Conservation (phyloP, 2,329 filamentous ascomycete species). For the Epichloe sp. region DNA sequence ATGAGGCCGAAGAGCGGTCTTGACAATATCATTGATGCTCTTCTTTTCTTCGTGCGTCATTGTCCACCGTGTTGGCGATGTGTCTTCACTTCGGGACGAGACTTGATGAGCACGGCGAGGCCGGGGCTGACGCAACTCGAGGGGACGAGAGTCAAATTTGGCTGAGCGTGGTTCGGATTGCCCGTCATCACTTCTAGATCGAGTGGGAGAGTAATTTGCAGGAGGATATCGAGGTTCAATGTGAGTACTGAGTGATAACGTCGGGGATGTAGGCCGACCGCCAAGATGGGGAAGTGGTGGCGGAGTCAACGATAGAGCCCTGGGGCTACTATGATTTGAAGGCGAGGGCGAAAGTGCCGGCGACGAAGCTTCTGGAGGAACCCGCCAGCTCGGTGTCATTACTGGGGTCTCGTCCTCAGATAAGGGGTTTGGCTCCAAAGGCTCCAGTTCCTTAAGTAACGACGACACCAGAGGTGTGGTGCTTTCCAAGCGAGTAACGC, state of each 20-base stretch:
- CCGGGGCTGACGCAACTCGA: slow-evolving; percentile 40
- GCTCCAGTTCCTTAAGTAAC: slow-evolving; percentile 76
- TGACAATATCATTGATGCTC: slow-evolving; percentile 80
- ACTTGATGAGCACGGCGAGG: slow-evolving; percentile 32
- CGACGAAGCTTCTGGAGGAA: slow-evolving; percentile 33
- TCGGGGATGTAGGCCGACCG: slow-evolving; percentile 49
- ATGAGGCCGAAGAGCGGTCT: slow-evolving; percentile 65
- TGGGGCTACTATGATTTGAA: slow-evolving; percentile 53
- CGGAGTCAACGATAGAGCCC: slow-evolving; percentile 54
- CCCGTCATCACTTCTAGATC: slow-evolving; percentile 30
- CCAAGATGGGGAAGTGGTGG: slow-evolving; percentile 45
- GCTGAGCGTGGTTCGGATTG: slow-evolving; percentile 27
- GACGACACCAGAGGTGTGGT: slow-evolving; percentile 76
- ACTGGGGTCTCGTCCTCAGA: slow-evolving; percentile 40
- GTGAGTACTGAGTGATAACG: slow-evolving; percentile 53
- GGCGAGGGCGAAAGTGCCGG: slow-evolving; percentile 52
- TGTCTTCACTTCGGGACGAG: slow-evolving; percentile 41
- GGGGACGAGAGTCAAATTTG: slow-evolving; percentile 16
- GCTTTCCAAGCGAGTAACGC: slow-evolving; percentile 20
- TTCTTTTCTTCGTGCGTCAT: slow-evolving; percentile 77
- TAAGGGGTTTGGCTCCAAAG: slow-evolving; percentile 54
- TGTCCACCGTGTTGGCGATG: slow-evolving; percentile 50
- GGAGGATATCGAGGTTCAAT: slow-evolving; percentile 64
- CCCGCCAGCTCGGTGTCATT: slow-evolving; percentile 16
- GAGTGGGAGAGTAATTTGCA: slow-evolving; percentile 56